Conservation (phyloP, 805 yeast species). For the Zygosaccharomyces kombuchaensis region DNA sequence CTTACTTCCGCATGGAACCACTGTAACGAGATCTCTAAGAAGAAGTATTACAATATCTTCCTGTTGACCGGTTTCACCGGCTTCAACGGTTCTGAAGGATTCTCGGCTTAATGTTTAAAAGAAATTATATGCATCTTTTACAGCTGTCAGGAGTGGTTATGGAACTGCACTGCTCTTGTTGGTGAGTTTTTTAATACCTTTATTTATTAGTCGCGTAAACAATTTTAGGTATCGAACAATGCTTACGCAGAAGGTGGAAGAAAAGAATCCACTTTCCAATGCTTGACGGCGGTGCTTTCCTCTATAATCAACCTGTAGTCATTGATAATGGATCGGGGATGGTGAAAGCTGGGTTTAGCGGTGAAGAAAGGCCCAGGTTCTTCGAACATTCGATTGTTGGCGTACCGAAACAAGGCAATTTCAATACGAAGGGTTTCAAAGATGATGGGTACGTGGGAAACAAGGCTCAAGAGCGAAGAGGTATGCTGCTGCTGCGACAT, state of each 20-base stretch:
- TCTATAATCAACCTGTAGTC: conserved; percentile 68
- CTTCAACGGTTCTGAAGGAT: conserved; percentile 69
- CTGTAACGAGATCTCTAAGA: conserved; percentile 65
- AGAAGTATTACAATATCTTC: conserved; percentile 58
- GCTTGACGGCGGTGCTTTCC: conserved; percentile 4
- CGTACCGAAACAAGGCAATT: conserved; percentile 73
- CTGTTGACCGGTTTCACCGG: conserved; percentile 68
- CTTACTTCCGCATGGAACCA: conserved; percentile 81
- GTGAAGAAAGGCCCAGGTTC: conserved; percentile 74
- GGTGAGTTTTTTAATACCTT: background rate
- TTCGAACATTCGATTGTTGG: conserved; percentile 68
- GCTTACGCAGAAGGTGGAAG: background rate
- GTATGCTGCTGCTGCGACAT: conserved; percentile 63
- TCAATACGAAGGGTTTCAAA: conserved; percentile 63
- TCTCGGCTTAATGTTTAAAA: conserved; percentile 27
- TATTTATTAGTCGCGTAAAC: conserved; percentile 1
- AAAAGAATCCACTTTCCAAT: background rate
- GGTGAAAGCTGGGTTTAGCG: conserved; percentile 88
- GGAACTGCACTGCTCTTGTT: background rate
- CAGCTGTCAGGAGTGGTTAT: background rate
- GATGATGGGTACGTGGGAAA: conserved; percentile 75
- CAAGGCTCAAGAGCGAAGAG: conserved; percentile 69
- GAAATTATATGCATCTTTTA: background rate
- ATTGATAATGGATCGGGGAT: conserved; percentile 84
- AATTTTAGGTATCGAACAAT: background rate